Evolutionary conservation across 2,329 filamentous ascomycete genomes (phyloP), one percentile per base, ranked within the genome.

Genomic region (Aspergillus melleus): DNA sequence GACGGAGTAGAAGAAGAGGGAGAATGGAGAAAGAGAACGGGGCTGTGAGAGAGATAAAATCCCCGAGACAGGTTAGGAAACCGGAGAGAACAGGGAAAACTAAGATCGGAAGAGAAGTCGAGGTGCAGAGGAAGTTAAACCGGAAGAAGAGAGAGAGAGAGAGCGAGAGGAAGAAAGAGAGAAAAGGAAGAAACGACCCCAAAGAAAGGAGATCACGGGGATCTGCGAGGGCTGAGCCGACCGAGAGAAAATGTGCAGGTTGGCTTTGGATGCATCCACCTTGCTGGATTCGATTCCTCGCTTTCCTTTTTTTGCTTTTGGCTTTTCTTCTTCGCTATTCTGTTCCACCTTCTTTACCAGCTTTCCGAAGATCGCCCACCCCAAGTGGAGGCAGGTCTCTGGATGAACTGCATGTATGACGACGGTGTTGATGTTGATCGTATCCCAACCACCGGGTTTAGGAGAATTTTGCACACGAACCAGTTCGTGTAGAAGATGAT

Each of bases 111-210:
- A 42, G 19, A 29, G 36, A 16, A 12, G 54, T n/a, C 32, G n/a
- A 32, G 42, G 16, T 14, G 10, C 12, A 30, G 39, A 56, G 39
- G 47, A 24, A 19, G 24, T 39, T 11, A 49, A 42, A 26, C 14
- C 46, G 52, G 46, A 53, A 49, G 50, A 62, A 36, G 52, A 50
- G 52, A 56, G 53, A 50, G 52, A 56, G 53, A 52, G 54, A 55
- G 46, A 19, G 32, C n/a, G 12, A 47, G 32, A 46, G 30, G 36
- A 52, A 50, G 30, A 50, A 29, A 57, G 22, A 56, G 30, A 29
- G 26, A 26, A 49, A 39, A 46, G 42, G 46, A 26, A 53, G 39
- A 36, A 19, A 52, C n/a, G 52, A 29, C 39, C 26, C 26, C n/a
- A 54, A 39, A 56, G 39, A 59, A 49, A 36, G 52, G 52, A 47